Base-by-base conservation (phyloP, 352 stramenopile species). In the Phytophthora lateralis region DNA sequence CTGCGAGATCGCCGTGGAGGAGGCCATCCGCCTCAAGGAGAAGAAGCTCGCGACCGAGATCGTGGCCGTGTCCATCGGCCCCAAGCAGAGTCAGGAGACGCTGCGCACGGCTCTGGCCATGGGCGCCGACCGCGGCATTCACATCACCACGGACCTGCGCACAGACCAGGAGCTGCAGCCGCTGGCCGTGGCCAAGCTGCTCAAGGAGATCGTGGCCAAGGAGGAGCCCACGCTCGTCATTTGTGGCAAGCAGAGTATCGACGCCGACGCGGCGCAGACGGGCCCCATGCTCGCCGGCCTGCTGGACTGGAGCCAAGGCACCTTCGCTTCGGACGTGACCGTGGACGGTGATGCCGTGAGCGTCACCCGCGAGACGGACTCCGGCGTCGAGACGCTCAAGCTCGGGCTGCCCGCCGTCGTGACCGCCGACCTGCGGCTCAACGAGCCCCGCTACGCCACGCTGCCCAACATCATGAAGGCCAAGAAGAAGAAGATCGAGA, bases 401-500 rank as follows among this genome's bases (percentile, higher is more conserved):
- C 55, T 98, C 15, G 61, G 60, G 3, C 75, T 99, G 32, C 98
- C 98, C 4, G 96, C 97, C 6, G 97, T 99, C 7, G 80, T 99
- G 39, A 99, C 98, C 4, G 97, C 96, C 26, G 98, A 99, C 75
- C 76, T 99, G 49, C 93, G 98, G 30, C 85, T 99, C 35, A 99
- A 99, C 77, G 96, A 98, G 60, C 98, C 98, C 34, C 94, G 98
- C 12, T 99, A 99, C 79, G 96, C 98, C 15, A 99, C 96, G 51
- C 80, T 99, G 52, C 98, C 98, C 34, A 99, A 99, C 80, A 99
- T 99, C 70, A 99, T 99, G 97, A 99, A 99, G 85, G 90, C 90
- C 29, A 97, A 97, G 82, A 96, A 96, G 75, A 97, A 97, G 73
- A 91, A 91, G 62, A 95, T 97, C 45, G 89, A 95, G 50, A 82